Conservation (phyloP, 208 protist genomes). For the Jaenimonas drosophilae region DNA sequence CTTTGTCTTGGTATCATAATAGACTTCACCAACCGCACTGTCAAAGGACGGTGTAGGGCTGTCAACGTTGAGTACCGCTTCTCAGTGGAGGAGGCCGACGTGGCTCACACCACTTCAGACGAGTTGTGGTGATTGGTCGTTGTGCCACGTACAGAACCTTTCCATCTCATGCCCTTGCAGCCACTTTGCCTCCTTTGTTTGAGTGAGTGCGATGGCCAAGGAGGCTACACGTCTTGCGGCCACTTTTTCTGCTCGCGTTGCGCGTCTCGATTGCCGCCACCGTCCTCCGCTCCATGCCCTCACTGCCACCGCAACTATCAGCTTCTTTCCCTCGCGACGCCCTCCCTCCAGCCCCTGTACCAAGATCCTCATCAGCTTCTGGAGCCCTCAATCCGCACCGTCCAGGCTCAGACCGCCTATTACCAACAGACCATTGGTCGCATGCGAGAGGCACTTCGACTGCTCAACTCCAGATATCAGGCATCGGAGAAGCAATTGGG, state of each 20-base stretch:
- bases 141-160: too few species aligned
- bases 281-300: slow-evolving; percentile 8
- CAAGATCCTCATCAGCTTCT: slow-evolving; percentile 35
- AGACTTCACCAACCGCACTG: too few species aligned
- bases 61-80: too few species aligned
- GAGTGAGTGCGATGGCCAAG: slow-evolving; percentile 50
- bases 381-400: slow-evolving; percentile 12
- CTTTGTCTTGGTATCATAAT: too few species aligned
- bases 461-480: slow-evolving; percentile 45
- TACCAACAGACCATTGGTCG: slow-evolving; percentile 41
- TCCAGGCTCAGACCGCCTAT: slow-evolving; percentile 58
- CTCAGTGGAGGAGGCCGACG: too few species aligned
- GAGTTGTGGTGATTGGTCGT: too few species aligned
- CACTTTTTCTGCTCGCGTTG: slow-evolving; percentile 85
- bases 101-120: too few species aligned
- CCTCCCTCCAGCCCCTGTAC: slow-evolving; percentile 54
- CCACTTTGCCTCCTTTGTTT: slow-evolving; percentile 80
- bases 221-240: slow-evolving; percentile 63
- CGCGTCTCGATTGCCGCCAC: slow-evolving; percentile 27
- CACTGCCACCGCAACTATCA: background rate
- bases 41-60: too few species aligned
- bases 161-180: slow-evolving; percentile 41
- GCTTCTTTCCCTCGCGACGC: background rate
- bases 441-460: slow-evolving; percentile 49
- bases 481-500: slow-evolving; percentile 12